Percentiles rank a stretch among this genome's conserved stretches.
These are phyloP conservation scores for Skeletonema grethae DNA, from an alignment of 108 stramenopile species.

Conservation along the genomic window DNA sequence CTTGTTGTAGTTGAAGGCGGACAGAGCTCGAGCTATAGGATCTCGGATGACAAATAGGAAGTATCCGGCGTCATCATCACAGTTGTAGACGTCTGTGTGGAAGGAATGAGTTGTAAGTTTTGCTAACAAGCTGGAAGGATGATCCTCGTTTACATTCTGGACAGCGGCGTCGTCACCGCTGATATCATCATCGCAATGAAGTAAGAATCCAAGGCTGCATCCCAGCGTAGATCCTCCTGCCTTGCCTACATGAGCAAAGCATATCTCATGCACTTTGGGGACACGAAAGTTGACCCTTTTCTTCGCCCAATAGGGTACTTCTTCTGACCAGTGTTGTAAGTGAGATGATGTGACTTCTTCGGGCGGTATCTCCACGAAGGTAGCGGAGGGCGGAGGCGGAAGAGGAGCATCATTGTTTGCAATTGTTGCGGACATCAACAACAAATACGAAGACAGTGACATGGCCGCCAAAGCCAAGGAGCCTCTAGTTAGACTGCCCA, in stretches of 20 bases:
- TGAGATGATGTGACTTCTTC: not conserved
- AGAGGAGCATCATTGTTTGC: too few relatives aligned
- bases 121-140: slow-evolving; percentile 6
- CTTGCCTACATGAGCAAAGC: too few relatives aligned
- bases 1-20: slow-evolving; percentile 45
- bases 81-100: slow-evolving; percentile 41
- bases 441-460: too few relatives aligned
- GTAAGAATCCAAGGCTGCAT: slow-evolving; percentile 39
- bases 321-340: not conserved
- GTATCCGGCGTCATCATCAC: slow-evolving; percentile 27
- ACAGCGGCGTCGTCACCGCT: too few relatives aligned
- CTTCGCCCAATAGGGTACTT: slow-evolving; percentile 24
- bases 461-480: not conserved
- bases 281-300: slow-evolving; percentile 31
- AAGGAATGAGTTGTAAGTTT: slow-evolving; percentile 34
- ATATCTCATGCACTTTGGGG: slow-evolving; percentile 21
- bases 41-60: slow-evolving; percentile 33
- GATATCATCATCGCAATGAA: slow-evolving; percentile 21
- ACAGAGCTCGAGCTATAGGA: slow-evolving; percentile 29
- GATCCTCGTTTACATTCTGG: too few relatives aligned
- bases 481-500: not conserved
- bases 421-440: too few relatives aligned
- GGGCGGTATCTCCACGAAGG: not conserved
- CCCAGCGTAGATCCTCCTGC: slow-evolving; percentile 25
- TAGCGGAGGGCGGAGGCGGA: not conserved